A percentile compares a stretch with the other conserved stretches of the same genome.
phyloP scores from a whole-genome alignment of 306 rosid species.

The Fragaria nilgerrensis region DNA sequence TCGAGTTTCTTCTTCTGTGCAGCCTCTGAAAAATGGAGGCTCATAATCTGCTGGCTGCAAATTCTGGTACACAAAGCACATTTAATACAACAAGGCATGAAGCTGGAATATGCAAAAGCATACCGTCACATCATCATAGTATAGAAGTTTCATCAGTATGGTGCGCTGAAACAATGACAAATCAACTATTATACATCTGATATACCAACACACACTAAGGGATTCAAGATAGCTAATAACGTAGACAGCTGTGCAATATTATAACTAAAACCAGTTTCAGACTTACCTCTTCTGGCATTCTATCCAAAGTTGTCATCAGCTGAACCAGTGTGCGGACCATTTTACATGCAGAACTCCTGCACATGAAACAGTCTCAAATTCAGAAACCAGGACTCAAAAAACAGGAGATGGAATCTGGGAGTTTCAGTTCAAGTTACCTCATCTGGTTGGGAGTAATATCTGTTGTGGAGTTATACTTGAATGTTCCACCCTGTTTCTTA shows the following conservation, averaged over 20 bases:
- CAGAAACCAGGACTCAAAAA: not conserved
- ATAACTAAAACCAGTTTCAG: slow-evolving; percentile 1
- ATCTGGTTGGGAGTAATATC: slow-evolving; percentile 90
- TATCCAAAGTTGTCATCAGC: slow-evolving; percentile 94
- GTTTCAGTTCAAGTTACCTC: slow-evolving; percentile 40
- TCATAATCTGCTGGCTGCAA: slow-evolving; percentile 92
- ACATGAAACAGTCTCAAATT: slow-evolving; percentile 19
- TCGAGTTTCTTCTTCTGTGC: slow-evolving; percentile 69
- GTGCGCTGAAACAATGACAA: slow-evolving; percentile 60
- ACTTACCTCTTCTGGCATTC: slow-evolving; percentile 90
- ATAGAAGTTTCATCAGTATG: slow-evolving; percentile 84
- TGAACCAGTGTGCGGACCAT: slow-evolving; percentile 95
- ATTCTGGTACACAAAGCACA: not conserved
- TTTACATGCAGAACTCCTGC: slow-evolving; percentile 96
- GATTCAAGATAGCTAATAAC: not conserved
- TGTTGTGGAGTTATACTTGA: slow-evolving; percentile 61
- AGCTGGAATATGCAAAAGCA: slow-evolving; percentile 7
- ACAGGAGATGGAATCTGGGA: slow-evolving; percentile 4
- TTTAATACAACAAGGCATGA: not conserved
- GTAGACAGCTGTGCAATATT: not conserved
- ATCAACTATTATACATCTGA: slow-evolving; percentile 6
- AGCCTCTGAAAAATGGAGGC: slow-evolving; percentile 91
- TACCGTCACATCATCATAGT: slow-evolving; percentile 87
- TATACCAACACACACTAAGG: not conserved
- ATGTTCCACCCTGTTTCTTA: slow-evolving; percentile 71